phyloP scores from a whole-genome alignment of 352 stramenopile species.

The Pythium aphanidermatum region DNA sequence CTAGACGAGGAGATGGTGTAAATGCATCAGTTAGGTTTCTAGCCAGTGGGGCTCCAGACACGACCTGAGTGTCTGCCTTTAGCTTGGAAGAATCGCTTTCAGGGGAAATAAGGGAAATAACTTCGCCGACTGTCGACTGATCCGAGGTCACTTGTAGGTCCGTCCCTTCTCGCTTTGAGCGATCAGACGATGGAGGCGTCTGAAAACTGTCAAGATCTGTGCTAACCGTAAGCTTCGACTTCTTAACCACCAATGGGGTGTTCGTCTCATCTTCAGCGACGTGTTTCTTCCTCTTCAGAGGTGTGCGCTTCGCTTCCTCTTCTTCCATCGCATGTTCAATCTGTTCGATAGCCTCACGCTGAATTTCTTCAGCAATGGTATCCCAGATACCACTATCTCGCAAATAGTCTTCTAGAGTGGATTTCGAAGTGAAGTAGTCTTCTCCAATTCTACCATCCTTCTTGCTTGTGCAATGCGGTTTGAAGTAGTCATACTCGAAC shows the following conservation, averaged over 20 bases:
- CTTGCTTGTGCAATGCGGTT: slow-evolving; percentile 32
- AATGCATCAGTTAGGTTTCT: slow-evolving; percentile 22
- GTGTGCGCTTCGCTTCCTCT: neutral
- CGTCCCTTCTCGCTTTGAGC: neutral
- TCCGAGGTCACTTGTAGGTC: slow-evolving; percentile 4
- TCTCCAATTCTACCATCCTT: slow-evolving; percentile 26
- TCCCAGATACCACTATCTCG: slow-evolving; percentile 45
- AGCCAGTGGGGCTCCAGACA: neutral
- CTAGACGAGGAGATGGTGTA: slow-evolving; percentile 48
- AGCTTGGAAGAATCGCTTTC: slow-evolving; percentile 6
- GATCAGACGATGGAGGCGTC: neutral
- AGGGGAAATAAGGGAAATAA: slow-evolving; percentile 12
- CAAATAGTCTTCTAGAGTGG: slow-evolving; percentile 41
- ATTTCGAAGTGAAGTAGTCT: slow-evolving; percentile 50
- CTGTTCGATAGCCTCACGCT: neutral
- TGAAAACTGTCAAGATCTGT: neutral
- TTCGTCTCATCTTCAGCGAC: neutral
- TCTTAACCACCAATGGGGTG: slow-evolving; percentile 8
- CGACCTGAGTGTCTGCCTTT: slow-evolving; percentile 1
- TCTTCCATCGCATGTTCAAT: neutral
- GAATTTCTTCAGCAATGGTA: slow-evolving; percentile 32
- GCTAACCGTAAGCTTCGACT: neutral
- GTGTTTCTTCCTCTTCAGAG: slow-evolving; percentile 9
- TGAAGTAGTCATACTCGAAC: slow-evolving; percentile 70
- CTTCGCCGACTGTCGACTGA: neutral